phyloP scores from a whole-genome alignment of 768 basidiomycete genomes.

The Lenzites betulinus region DNA sequence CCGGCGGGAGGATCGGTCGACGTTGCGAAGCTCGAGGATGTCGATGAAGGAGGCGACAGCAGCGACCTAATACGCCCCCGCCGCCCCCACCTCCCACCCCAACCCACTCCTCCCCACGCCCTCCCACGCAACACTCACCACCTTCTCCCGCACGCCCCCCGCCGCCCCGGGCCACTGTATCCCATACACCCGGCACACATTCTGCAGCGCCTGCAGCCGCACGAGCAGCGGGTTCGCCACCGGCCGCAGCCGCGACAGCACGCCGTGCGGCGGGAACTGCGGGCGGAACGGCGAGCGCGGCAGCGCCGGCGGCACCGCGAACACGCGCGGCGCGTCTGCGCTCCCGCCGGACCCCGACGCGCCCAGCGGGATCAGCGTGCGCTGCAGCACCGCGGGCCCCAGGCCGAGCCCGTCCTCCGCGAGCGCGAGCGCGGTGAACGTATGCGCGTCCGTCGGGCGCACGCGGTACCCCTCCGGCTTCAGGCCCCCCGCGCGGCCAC shows the following conservation, averaged over 20 bases:
- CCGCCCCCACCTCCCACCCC: slow-evolving; percentile 37
- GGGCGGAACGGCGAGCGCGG: slow-evolving; percentile 45
- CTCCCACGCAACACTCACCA: slow-evolving; percentile 62
- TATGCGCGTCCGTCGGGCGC: slow-evolving; percentile 43
- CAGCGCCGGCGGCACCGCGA: slow-evolving; percentile 40
- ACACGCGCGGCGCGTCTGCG: too few relatives aligned
- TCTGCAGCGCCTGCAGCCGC: slow-evolving; percentile 62
- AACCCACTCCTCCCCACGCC: slow-evolving; percentile 59
- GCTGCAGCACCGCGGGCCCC: slow-evolving; percentile 15
- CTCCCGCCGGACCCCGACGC: too few relatives aligned
- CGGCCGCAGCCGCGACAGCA: slow-evolving; percentile 52
- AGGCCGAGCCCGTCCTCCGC: slow-evolving; percentile 4
- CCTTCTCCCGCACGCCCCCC: slow-evolving; percentile 49
- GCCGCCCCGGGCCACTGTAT: slow-evolving; percentile 46
- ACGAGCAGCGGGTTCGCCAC: slow-evolving; percentile 63
- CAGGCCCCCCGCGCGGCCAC: slow-evolving; percentile 25
- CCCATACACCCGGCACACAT: slow-evolving; percentile 39
- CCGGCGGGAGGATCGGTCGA: too few relatives aligned
- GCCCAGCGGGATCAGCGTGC: slow-evolving; percentile 26
- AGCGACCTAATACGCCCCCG: slow-evolving; percentile 3
- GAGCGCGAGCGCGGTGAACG: slow-evolving; percentile 35
- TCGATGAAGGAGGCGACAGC: not conserved
- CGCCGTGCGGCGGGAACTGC: slow-evolving; percentile 20
- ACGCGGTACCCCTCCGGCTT: slow-evolving; percentile 48
- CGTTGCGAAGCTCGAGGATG: not conserved